phyloP scores from a whole-genome alignment of 192 early-diverging fungal genomes.

The Irineochytrium annulatum region DNA sequence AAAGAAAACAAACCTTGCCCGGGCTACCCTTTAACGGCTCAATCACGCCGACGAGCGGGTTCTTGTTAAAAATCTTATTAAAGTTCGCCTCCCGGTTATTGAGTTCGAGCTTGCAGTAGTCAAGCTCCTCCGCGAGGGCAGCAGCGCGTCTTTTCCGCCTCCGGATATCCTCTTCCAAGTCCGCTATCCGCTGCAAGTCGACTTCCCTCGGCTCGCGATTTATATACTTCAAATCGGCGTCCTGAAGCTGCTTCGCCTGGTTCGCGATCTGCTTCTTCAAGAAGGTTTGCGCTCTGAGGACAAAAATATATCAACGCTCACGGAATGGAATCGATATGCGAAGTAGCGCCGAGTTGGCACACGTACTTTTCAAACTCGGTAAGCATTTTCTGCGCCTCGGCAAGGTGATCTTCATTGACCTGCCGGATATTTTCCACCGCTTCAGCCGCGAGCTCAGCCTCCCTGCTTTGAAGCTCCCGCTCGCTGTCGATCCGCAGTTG shows the following conservation, averaged over 20 bases:
- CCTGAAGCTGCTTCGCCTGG: slow-evolving; percentile 45
- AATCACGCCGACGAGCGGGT: slow-evolving; percentile 50
- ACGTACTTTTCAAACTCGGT: slow-evolving; percentile 44
- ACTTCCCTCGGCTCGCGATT: slow-evolving; percentile 56
- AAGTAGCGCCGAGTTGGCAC: too few species aligned
- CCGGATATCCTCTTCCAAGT: slow-evolving; percentile 44
- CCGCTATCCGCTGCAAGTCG: slow-evolving; percentile 41
- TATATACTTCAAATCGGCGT: slow-evolving; percentile 52
- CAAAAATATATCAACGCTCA: not conserved
- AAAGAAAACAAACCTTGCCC: not conserved
- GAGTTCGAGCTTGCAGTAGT: slow-evolving; percentile 51
- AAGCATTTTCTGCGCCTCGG: slow-evolving; percentile 47
- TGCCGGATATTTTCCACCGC: slow-evolving; percentile 24
- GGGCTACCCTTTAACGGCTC: slow-evolving; percentile 14
- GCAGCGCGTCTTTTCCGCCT: slow-evolving; percentile 30
- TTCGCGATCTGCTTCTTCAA: slow-evolving; percentile 48
- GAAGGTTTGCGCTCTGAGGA: slow-evolving; percentile 36
- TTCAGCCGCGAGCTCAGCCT: slow-evolving; percentile 13
- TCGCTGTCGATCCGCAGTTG: too few species aligned
- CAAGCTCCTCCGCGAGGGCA: slow-evolving; percentile 47
- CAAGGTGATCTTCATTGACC: slow-evolving; percentile 42
- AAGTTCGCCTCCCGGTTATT: slow-evolving; percentile 58
- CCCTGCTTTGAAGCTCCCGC: slow-evolving; percentile 17
- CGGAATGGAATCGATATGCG: too few species aligned
- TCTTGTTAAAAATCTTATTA: slow-evolving; percentile 60